These are phyloP conservation scores for Hypoxylon perforatum DNA, from an alignment of 495 filamentous ascomycete genomes.

Conservation along the genomic window DNA sequence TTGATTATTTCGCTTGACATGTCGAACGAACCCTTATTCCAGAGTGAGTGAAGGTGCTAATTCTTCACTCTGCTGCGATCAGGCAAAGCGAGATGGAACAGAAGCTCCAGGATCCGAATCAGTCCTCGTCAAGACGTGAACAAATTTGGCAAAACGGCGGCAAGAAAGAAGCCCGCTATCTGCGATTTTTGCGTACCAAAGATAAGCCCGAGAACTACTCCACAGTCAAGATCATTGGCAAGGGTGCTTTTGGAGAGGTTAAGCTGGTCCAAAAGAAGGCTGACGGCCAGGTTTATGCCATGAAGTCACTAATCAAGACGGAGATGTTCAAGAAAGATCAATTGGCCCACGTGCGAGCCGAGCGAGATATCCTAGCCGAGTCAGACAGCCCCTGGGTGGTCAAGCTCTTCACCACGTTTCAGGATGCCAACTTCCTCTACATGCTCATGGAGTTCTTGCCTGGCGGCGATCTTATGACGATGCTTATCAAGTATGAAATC, in stretches of 20 bases:
- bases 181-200: conserved; percentile 93
- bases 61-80: conserved; percentile 11
- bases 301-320: conserved; percentile 97
- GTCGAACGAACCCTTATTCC: conserved; percentile 1
- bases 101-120: conserved; percentile 76
- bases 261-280: conserved; percentile 94
- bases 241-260: conserved; percentile 98
- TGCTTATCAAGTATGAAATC: conserved; percentile 99
- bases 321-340: conserved; percentile 99
- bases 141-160: conserved; percentile 80
- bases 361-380: conserved; percentile 96
- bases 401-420: conserved; percentile 97
- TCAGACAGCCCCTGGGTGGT: conserved; percentile 99
- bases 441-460: conserved; percentile 99
- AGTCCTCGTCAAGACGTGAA: conserved; percentile 79
- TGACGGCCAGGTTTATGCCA: conserved; percentile 97
- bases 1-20: neutral
- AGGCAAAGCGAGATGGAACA: conserved; percentile 93
- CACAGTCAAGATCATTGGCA: conserved; percentile 97
- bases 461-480: conserved; percentile 98
- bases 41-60: neutral
- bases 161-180: conserved; percentile 86
- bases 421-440: conserved; percentile 94
- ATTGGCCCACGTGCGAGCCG: conserved; percentile 96
- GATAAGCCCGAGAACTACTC: conserved; percentile 92